Evolutionary conservation across 371 early-diverging fungal species (phyloP).

Genomic region (Circinella minor): DNA sequence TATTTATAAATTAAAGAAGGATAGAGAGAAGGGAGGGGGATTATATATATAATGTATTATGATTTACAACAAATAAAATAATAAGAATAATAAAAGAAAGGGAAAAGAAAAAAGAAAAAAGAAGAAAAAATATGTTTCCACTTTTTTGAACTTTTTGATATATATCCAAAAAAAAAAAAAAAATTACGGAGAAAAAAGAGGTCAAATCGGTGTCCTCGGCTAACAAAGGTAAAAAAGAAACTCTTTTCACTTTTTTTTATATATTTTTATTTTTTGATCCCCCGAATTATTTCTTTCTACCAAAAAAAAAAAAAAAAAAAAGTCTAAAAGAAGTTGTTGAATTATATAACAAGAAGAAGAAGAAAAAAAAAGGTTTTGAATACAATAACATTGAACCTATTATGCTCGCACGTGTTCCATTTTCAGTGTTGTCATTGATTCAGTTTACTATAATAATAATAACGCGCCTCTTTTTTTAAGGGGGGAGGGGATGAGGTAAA

Average conservation of each 20-base stretch:
- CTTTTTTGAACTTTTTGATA: slow-evolving; percentile 9
- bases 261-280: not conserved
- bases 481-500: too few relatives aligned
- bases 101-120: not conserved
- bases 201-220: not conserved
- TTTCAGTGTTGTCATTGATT: slow-evolving; percentile 10
- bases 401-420: slow-evolving; percentile 12
- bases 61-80: too few relatives aligned
- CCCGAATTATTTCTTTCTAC: not conserved
- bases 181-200: slow-evolving; percentile 3
- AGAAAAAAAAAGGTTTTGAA: not conserved
- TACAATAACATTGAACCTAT: slow-evolving; percentile 9
- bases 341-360: not conserved
- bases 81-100: not conserved
- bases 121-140: not conserved
- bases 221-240: too few relatives aligned
- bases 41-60: not conserved
- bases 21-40: too few relatives aligned
- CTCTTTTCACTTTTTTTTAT: not conserved
- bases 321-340: too few relatives aligned
- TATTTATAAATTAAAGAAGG: not conserved
- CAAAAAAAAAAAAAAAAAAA: too few relatives aligned
- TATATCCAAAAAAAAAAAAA: slow-evolving; percentile 9
- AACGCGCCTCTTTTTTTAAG: not conserved
- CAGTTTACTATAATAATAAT: not conserved